phyloP scores from a whole-genome alignment of 108 stramenopile species.

The Parietichytrium sp. region DNA sequence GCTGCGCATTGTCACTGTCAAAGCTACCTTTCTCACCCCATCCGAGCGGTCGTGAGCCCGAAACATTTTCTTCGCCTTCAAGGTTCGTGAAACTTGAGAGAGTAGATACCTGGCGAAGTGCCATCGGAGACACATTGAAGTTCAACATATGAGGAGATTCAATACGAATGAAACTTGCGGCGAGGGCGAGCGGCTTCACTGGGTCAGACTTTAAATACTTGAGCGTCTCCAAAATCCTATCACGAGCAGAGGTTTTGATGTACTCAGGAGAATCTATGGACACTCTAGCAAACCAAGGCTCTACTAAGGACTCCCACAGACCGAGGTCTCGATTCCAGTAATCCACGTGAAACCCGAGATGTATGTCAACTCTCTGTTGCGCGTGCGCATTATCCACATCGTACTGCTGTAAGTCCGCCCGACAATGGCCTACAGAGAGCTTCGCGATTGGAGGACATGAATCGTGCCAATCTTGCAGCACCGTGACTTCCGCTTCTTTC shows the following conservation, averaged over 20 bases:
- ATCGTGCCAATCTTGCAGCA: slow-evolving; percentile 6
- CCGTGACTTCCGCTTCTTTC: not conserved
- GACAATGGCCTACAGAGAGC: not conserved
- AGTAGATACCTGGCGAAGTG: slow-evolving; percentile 3
- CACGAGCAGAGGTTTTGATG: not conserved
- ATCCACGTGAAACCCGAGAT: not conserved
- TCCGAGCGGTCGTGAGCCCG: no score
- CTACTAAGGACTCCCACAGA: not conserved
- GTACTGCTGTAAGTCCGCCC: not conserved
- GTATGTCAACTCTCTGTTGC: not conserved
- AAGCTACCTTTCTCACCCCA: no score
- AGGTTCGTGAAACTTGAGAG: no score
- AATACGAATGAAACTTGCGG: not conserved
- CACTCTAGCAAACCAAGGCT: not conserved
- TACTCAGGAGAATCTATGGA: not conserved
- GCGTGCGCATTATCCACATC: not conserved
- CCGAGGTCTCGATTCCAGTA: slow-evolving; percentile 2
- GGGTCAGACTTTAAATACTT: not conserved
- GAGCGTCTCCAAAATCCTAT: not conserved
- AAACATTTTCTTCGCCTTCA: no score
- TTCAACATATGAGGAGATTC: slow-evolving; percentile 22
- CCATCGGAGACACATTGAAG: not conserved
- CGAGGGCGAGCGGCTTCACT: not conserved
- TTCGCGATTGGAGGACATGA: slow-evolving; percentile 11
- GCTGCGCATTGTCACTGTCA: no score